Percentiles rank a stretch among this genome's conserved stretches.
Evolutionary conservation across 768 basidiomycete species (phyloP).

Genomic region (Auricularia sp.): DNA sequence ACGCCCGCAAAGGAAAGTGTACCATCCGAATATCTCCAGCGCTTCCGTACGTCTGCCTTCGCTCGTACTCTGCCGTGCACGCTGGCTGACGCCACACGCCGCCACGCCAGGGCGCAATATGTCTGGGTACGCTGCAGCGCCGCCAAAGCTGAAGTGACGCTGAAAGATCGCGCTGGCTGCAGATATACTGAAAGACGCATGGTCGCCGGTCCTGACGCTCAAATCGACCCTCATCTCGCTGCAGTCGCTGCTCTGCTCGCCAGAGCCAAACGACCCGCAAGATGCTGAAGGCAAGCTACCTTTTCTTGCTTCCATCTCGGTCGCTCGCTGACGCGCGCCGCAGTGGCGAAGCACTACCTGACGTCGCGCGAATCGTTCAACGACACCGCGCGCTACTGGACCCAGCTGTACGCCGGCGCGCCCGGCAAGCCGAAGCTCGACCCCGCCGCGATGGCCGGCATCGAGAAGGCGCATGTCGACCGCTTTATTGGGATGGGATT

Average conservation of each 20-base stretch:
- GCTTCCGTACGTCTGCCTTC: conserved; percentile 35
- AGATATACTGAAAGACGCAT: conserved; percentile 63
- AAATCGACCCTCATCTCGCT: conserved; percentile 94
- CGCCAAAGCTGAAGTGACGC: background rate
- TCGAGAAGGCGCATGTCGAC: conserved; percentile 75
- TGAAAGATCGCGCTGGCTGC: background rate
- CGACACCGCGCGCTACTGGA: conserved; percentile 90
- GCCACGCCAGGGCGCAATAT: conserved; percentile 61
- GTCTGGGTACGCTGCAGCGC: conserved; percentile 53
- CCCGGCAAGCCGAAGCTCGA: conserved; percentile 25
- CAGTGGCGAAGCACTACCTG: conserved; percentile 90
- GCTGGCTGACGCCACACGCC: background rate
- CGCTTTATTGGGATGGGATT: conserved; percentile 81
- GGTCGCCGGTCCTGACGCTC: conserved; percentile 90
- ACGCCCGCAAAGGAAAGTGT: conserved; percentile 49
- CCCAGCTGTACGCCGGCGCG: conserved; percentile 81
- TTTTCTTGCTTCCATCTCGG: background rate
- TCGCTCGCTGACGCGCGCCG: background rate
- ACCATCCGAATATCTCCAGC: conserved; percentile 92
- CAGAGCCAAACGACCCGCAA: conserved; percentile 93
- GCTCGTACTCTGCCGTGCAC: background rate
- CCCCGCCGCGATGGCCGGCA: conserved; percentile 62
- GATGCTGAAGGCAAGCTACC: conserved; percentile 59
- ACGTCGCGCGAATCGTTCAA: conserved; percentile 82
- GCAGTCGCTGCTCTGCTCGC: conserved; percentile 85